Percentiles rank a stretch among this genome's conserved stretches.
phyloP scores from a whole-genome alignment of 768 basidiomycete species.

The Sporobolomyces roseus region DNA sequence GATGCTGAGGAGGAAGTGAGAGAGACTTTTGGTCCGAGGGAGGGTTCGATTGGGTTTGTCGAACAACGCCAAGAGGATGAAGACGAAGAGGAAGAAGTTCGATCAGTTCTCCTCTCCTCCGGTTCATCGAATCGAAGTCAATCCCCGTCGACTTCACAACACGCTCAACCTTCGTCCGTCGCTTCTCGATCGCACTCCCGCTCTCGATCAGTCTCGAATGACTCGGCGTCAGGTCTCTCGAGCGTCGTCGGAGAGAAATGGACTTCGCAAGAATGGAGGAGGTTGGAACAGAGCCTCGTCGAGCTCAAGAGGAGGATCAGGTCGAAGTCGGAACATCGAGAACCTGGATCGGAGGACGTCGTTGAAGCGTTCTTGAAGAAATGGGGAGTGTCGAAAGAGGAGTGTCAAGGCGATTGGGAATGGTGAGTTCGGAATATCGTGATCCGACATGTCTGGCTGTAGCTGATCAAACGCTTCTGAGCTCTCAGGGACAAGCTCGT shows the following conservation, averaged over 20 bases:
- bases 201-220: slow-evolving; percentile 6
- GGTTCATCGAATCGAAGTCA: background rate
- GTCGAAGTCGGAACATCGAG: slow-evolving; percentile 45
- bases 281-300: slow-evolving; percentile 71
- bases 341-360: slow-evolving; percentile 53
- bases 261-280: slow-evolving; percentile 75
- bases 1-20: slow-evolving; percentile 38
- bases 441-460: background rate
- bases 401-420: slow-evolving; percentile 59
- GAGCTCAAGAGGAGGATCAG: slow-evolving; percentile 56
- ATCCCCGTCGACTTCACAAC: slow-evolving; percentile 1
- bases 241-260: slow-evolving; percentile 51
- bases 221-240: background rate
- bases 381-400: slow-evolving; percentile 49
- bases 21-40: background rate
- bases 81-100: slow-evolving; percentile 12
- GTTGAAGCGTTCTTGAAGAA: slow-evolving; percentile 57
- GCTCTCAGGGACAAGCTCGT: slow-evolving; percentile 56
- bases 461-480: slow-evolving; percentile 1
- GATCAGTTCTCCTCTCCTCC: slow-evolving; percentile 9
- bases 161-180: background rate
- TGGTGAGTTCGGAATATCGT: slow-evolving; percentile 53
- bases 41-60: too few relatives aligned
- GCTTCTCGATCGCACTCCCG: slow-evolving; percentile 40
- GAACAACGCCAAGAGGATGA: too few relatives aligned